Base-by-base conservation (phyloP, 805 yeast species). In the Vanderwaltozyma tropicalis region DNA sequence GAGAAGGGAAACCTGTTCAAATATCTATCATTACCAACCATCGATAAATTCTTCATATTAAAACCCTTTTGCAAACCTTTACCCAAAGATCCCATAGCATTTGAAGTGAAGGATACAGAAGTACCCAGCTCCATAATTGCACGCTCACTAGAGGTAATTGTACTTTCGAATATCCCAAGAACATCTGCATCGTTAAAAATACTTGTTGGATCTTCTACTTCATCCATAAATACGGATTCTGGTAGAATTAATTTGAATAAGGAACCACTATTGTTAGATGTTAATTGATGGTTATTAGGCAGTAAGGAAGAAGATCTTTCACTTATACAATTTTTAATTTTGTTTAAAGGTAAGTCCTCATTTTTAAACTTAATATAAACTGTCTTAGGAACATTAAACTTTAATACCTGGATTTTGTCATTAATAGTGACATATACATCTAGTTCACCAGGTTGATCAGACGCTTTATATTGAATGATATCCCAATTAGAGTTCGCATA, bases 11-110 rank as follows among this genome's bases (percentile, higher is more conserved):
- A 74, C 27, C 68, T 60, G 35, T 65, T 60, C 45, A 86, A 60
- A 49, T 86, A 85, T 31, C 65, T 58, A 3, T 65, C 67, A 12
- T 71, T 53, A 5, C 74, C 72, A 5, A 70, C 61, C 37, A 61
- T 53, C 21, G 64, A 62, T 26, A 75, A 58, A 55, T 78, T 77
- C 35, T 73, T 73, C 39, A 72, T 52, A 12, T 80, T 75, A 58
- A 94, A 94, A 0, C 98, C 98, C 41, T 72, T 71, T 48, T 84
- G 87, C 40, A 92, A 63, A 21, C 96, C 94, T 49, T 72, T 74
- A 7, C 96, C 94, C 9, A 94, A 64, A 0, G 87, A 76, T 8
- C 96, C 96, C n/a, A 84, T 72, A 39, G 72, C 68, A 1, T 75
- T 64, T 32, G 80, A 79, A 44, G 77, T 84, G 45, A 88, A 80